Conservation (phyloP, 208 protist genomes). For the Wallacemonas sp. region DNA sequence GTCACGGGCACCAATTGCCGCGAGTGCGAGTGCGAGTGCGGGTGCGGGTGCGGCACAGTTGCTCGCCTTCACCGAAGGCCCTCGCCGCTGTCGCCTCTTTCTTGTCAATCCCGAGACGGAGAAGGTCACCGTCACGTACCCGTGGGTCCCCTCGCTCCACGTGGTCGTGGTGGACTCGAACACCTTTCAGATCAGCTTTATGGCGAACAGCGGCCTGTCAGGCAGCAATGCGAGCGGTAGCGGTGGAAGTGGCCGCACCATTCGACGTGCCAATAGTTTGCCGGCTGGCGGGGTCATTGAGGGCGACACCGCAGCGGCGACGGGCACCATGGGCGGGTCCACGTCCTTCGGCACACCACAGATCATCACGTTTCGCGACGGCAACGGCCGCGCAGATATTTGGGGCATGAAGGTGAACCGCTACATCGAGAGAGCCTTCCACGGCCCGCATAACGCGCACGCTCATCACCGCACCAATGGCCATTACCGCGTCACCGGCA, state of each 20-base stretch:
- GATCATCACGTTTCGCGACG: conserved; percentile 36
- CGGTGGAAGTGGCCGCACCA: neutral
- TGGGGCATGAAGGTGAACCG: conserved; percentile 55
- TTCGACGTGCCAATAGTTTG: neutral
- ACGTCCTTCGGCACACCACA: conserved; percentile 10
- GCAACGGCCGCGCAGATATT: conserved; percentile 35
- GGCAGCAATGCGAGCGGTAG: conserved; percentile 5
- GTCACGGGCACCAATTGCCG: neutral
- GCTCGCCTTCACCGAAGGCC: conserved; percentile 67
- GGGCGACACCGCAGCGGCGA: neutral
- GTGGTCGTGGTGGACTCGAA: conserved; percentile 31
- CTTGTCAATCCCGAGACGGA: conserved; percentile 39
- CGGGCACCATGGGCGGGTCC: neutral
- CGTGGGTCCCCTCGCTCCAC: conserved; percentile 36
- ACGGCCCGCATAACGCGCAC: neutral
- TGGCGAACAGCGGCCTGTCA: neutral
- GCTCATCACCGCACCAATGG: neutral
- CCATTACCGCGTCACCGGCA: neutral
- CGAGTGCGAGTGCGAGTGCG: no score
- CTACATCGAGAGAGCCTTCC: conserved; percentile 3
- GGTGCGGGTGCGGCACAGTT: conserved; percentile 22
- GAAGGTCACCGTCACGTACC: conserved; percentile 18
- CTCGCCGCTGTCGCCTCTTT: conserved; percentile 46
- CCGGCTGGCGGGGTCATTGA: conserved; percentile 14
- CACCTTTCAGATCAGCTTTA: conserved; percentile 29